phyloP scores from a whole-genome alignment of 345 rosid genomes.

The Salix koriyanagi region DNA sequence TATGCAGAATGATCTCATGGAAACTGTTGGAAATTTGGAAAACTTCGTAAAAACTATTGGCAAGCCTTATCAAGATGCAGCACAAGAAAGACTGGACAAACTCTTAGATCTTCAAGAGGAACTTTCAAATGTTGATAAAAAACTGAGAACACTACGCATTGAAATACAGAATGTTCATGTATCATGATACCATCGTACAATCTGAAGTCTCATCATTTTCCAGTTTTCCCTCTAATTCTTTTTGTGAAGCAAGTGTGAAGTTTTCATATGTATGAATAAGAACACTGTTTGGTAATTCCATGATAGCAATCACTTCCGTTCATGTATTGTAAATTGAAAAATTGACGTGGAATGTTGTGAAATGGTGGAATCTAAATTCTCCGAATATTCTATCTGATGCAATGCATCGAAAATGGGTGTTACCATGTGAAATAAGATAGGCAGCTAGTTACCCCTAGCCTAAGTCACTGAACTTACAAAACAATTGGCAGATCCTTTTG shows the following conservation, averaged over 20 bases:
- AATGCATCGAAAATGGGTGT: not conserved
- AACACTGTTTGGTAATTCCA: not conserved
- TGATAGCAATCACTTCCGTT: not conserved
- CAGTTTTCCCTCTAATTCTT: not conserved
- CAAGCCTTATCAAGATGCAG: conserved; percentile 78
- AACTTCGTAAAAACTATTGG: conserved; percentile 50
- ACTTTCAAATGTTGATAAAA: conserved; percentile 41
- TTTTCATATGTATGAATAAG: not conserved
- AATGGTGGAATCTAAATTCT: not conserved
- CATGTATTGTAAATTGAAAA: not conserved
- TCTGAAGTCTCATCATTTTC: not conserved
- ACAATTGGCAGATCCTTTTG: not conserved
- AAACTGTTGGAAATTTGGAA: conserved; percentile 43
- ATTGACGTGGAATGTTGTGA: not conserved
- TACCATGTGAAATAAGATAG: not conserved
- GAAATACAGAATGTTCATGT: conserved; percentile 84
- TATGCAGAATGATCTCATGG: conserved; percentile 78
- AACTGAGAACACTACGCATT: conserved; percentile 45
- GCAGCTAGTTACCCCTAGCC: not conserved
- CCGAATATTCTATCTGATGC: not conserved
- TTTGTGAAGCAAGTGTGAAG: not conserved
- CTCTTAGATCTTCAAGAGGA: conserved; percentile 50
- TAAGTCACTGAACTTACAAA: not conserved
- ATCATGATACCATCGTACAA: conserved; percentile 16
- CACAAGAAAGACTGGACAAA: conserved; percentile 55